A percentile compares a stretch with the other conserved stretches of the same genome.
Evolutionary conservation across 495 filamentous ascomycete genomes (phyloP).

Genomic region (Podospora sp.): DNA sequence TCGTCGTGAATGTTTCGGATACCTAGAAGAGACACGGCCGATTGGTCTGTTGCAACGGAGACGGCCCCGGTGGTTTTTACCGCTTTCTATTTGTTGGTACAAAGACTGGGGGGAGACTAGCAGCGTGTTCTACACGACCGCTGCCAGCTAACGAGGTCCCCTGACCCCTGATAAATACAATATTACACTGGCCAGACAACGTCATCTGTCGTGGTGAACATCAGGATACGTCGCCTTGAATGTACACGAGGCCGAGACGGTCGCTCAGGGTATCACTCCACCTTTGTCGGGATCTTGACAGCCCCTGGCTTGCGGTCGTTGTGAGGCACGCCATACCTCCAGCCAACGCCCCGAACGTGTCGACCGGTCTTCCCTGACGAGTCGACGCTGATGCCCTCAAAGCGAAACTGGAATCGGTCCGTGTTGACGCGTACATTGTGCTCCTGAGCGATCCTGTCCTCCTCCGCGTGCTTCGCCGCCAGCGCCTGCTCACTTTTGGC

Average conservation of each 20-base stretch:
- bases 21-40: conserved; percentile 23
- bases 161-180: conserved; percentile 1
- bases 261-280: conserved; percentile 25
- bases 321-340: conserved; percentile 55
- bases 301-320: conserved; percentile 51
- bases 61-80: background rate
- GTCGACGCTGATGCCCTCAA: conserved; percentile 63
- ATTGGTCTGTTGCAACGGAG: conserved; percentile 28
- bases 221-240: background rate
- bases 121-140: background rate
- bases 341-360: conserved; percentile 59
- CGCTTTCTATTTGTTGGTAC: background rate
- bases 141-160: background rate
- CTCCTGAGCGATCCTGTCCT: conserved; percentile 43
- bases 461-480: conserved; percentile 45
- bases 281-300: conserved; percentile 52
- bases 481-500: conserved; percentile 38
- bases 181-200: conserved; percentile 12
- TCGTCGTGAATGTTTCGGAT: conserved; percentile 43
- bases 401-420: conserved; percentile 74
- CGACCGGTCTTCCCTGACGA: conserved; percentile 51
- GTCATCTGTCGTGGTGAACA: background rate
- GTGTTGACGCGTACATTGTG: conserved; percentile 49
- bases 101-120: background rate
- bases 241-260: background rate